Evolutionary conservation across 192 early-diverging fungal species (phyloP), one percentile per base, ranked within the genome.

Genomic region (Backusella westeae): DNA sequence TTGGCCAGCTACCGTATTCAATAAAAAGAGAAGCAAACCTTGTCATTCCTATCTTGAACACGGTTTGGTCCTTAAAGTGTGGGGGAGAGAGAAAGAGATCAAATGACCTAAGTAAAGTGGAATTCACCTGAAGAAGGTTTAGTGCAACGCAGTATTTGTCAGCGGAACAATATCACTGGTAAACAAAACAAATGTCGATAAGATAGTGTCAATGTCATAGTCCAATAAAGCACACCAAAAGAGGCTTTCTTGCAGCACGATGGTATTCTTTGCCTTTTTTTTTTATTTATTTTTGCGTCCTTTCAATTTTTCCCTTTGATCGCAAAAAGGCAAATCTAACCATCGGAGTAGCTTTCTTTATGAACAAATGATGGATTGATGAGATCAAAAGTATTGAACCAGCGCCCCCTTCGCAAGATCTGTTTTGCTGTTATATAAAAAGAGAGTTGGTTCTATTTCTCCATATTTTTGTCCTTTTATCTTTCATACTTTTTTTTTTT

Each of bases 221-320:
- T 9, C 35, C 67, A 68, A 35, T 34, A 68, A 67, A n/a, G 32
- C 15, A 5, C 10, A 15, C 19, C 34, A 35, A 68, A 68, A 68
- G 19, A 36, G 34, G 15, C 17, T 21, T 35, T 35, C 15, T 35
- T 35, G 34, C 34, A 36, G 21, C 35, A 69, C 67, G 21, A 69
- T 69, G 35, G 67, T 38, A 69, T 69, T 69, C 67, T 69, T 69
- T 69, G 9, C 67, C 67, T 69, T 69, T 69, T 69, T 69, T 69
- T 39, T 12, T 69, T 69, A 41, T 69, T 41, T 23, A 4, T 38
- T 38, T 38, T 38, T 38, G 41, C 68, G 68, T 69, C 34, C 35
- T 69, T 69, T 69, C 2, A 69, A 69, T 23, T 69, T 41, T 39
- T 10, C 23, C 23, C 23, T 63, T 63, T 26, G 56, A 63, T 69